Evolutionary conservation across 108 stramenopile species (phyloP), one percentile per base, ranked within the genome.

Genomic region (Bacterosira constricta): DNA sequence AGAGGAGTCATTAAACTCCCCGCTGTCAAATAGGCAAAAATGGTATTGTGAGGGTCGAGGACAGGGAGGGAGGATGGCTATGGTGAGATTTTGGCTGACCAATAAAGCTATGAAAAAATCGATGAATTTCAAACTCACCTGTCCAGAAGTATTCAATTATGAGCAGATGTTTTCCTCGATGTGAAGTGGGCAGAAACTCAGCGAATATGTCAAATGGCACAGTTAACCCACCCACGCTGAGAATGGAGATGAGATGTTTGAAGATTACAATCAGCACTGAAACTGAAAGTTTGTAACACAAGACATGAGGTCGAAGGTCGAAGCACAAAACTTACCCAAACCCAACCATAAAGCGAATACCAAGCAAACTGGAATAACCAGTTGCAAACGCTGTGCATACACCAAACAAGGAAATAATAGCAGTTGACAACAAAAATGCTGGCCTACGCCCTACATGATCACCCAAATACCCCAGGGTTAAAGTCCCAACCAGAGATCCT

Each of bases 81-180:
- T n/a, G n/a, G n/a, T n/a, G n/a, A n/a, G n/a, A n/a, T n/a, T n/a
- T n/a, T n/a, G n/a, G n/a, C n/a, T n/a, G n/a, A n/a, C n/a, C n/a
- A n/a, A n/a, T n/a, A n/a, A n/a, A n/a, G n/a, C n/a, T n/a, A n/a
- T n/a, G n/a, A n/a, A n/a, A n/a, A n/a, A n/a, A n/a, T n/a, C n/a
- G n/a, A n/a, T n/a, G n/a, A n/a, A n/a, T n/a, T n/a, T n/a, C n/a
- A n/a, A n/a, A n/a, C n/a, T n/a, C n/a, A n/a, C n/a, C n/a, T n/a
- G n/a, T n/a, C n/a, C 93, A 95, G 58, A 92, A 95, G 49, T 87
- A 95, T 55, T 95, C 89, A 35, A 94, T 88, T 17, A 56, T 36
- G 3, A 90, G 65, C 13, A 90, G 59, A 74, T 84, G 83, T 31
- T 79, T 84, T 11, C 89, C 89, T 67, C 86, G 52, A 10, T 61